These are phyloP conservation scores for Blastobotrys apis DNA, from an alignment of 1,139 yeast genomes.

Conservation along the genomic window DNA sequence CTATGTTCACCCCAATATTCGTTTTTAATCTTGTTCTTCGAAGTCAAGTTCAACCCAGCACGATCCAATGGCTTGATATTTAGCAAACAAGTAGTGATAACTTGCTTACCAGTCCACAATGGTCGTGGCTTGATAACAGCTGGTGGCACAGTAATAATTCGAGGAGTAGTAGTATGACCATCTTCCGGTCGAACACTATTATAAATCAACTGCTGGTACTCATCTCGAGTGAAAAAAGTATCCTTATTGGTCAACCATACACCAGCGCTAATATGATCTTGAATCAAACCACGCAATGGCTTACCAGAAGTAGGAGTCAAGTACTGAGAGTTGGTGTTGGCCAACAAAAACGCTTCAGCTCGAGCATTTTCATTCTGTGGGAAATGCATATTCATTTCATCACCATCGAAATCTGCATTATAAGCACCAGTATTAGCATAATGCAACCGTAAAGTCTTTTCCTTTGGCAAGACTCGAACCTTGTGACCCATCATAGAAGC, in stretches of 20 bases:
- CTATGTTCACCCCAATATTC: constrained; percentile 93
- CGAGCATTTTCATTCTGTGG: constrained; percentile 98
- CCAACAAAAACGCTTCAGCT: constrained; percentile 92
- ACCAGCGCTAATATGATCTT: constrained; percentile 98
- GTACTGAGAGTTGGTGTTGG: constrained; percentile 95
- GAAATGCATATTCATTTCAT: constrained; percentile 99
- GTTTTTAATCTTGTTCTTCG: constrained; percentile 85
- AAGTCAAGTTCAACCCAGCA: constrained; percentile 83
- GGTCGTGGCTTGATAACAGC: constrained; percentile 81
- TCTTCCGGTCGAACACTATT: constrained; percentile 97
- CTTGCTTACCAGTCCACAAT: constrained; percentile 98
- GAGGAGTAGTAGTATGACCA: constrained; percentile 80
- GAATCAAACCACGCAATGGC: constrained; percentile 97
- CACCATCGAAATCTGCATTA: constrained; percentile 99
- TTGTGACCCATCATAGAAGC: constrained; percentile 99
- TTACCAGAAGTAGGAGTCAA: constrained; percentile 97
- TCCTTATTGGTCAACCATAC: constrained; percentile 96
- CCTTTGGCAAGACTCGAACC: constrained; percentile 94
- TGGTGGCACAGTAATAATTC: constrained; percentile 82
- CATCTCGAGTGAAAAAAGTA: constrained; percentile 82
- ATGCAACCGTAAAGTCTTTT: constrained; percentile 92
- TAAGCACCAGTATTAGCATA: constrained; percentile 99
- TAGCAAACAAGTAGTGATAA: constrained; percentile 77
- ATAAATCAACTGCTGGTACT: constrained; percentile 88
- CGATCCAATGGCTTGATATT: constrained; percentile 82